A percentile compares a stretch with the other conserved stretches of the same genome.
Evolutionary conservation across 306 rosid genomes (phyloP).

Genomic region (Trifolium dubium): DNA sequence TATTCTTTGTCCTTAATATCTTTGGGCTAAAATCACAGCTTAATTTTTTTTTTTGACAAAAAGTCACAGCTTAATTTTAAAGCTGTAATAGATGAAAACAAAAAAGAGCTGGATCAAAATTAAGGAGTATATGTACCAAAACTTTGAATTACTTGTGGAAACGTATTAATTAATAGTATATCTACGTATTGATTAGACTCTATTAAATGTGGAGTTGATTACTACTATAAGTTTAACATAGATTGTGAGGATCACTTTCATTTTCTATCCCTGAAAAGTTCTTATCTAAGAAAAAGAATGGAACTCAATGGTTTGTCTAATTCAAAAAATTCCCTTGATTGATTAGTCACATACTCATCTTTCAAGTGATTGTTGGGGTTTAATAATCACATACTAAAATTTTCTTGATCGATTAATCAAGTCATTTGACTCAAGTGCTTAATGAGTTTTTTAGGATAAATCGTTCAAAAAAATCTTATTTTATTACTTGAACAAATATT

Average conservation of each 20-base stretch:
- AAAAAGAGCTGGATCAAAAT: background rate
- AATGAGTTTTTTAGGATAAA: too few relatives aligned
- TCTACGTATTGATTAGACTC: slow-evolving; percentile 16
- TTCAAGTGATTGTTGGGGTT: background rate
- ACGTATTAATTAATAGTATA: background rate
- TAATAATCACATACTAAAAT: too few relatives aligned
- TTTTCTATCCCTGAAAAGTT: slow-evolving; percentile 15
- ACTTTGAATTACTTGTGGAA: slow-evolving; percentile 13
- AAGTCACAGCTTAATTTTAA: slow-evolving; percentile 30
- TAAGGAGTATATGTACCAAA: slow-evolving; percentile 29
- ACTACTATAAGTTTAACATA: slow-evolving; percentile 12
- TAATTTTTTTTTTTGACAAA: too few relatives aligned
- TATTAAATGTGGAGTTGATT: slow-evolving; percentile 19
- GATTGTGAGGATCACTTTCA: slow-evolving; percentile 15
- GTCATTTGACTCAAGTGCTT: too few relatives aligned
- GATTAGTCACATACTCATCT: slow-evolving; percentile 6
- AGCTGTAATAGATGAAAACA: slow-evolving; percentile 28
- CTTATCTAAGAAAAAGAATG: slow-evolving; percentile 16
- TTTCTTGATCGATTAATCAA: too few relatives aligned
- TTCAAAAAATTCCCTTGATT: slow-evolving; percentile 21
- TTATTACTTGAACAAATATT: too few relatives aligned
- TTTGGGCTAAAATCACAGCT: slow-evolving; percentile 22
- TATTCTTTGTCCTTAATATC: slow-evolving; percentile 41
- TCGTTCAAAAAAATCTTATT: too few relatives aligned
- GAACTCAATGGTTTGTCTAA: slow-evolving; percentile 16